Base-by-base conservation (phyloP, 805 yeast species). In the Suhomyces prunicola region DNA sequence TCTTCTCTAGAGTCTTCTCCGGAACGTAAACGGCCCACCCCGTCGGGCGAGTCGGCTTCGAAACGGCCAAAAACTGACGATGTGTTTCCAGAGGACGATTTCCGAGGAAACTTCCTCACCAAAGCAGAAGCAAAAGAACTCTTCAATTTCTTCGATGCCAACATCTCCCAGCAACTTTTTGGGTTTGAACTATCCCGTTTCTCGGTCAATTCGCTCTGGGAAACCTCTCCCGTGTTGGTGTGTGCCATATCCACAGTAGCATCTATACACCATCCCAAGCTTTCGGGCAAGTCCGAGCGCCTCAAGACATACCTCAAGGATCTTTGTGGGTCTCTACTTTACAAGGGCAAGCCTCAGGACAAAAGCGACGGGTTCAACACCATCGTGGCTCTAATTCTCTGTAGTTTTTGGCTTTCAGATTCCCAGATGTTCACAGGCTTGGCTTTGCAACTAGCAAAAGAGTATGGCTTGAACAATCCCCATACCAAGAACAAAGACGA, bases 351-450 rank as follows among this genome's bases (percentile, higher is more conserved):
- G 15, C 79, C 79, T 0, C 64, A 65, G 4, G 71, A 68, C 29
- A 84, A 79, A 55, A 55, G 64, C 1, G 84, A 82, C 49, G 81
- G 82, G 1, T 82, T 81, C 62, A 79, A 84, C 61, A 81, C 85
- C 0, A 81, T 85, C n/a, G 70, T 85, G 19, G 88, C 87, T 0
- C 70, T 86, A 39, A 78, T 85, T 42, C 76, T 85, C 24, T 84
- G 87, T 57, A 85, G 88, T 46, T 83, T 85, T 60, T 86, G 90
- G 90, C 74, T 85, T 46, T 79, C 85, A 19, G 79, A 85, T 55
- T 78, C 82, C 15, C 87, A 83, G 60, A 76, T 83, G 80, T 83
- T 84, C 59, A 82, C 87, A 1, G 87, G 88, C 0, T 62, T 85
- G 46, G 90, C 90, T 0, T 62, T 85, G n/a, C 88, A 86, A 60